Evolutionary conservation across 202 grass and related monocot genomes (phyloP).

Genomic region (Carex arenaria): DNA sequence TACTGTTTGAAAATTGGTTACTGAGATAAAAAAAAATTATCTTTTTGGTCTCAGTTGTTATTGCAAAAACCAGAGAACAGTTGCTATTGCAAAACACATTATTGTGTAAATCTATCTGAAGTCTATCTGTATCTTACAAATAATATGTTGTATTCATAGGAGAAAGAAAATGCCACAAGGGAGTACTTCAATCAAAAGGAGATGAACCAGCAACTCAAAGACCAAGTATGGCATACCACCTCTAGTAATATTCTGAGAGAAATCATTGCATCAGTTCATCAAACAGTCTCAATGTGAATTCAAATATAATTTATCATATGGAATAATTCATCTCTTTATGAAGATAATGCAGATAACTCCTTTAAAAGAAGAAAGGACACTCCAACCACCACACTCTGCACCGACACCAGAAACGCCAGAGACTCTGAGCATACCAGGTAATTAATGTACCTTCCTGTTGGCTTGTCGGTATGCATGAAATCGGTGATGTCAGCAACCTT

Average conservation of each 20-base stretch:
- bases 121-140: not conserved
- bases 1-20: not conserved
- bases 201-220: constrained; percentile 56
- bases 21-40: not conserved
- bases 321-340: not conserved
- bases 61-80: not conserved
- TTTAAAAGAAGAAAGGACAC: not conserved
- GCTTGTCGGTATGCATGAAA: not conserved
- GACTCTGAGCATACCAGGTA: constrained; percentile 32
- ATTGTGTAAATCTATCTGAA: not conserved
- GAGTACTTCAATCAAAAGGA: constrained; percentile 57
- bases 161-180: constrained; percentile 52
- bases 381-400: not conserved
- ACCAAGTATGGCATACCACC: constrained; percentile 32
- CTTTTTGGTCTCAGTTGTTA: not conserved
- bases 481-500: not conserved
- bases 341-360: not conserved
- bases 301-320: not conserved
- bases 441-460: constrained; percentile 39
- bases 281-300: not conserved
- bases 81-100: not conserved
- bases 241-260: not conserved
- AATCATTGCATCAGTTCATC: constrained; percentile 8
- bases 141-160: constrained; percentile 21
- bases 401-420: not conserved